These are phyloP conservation scores for Thyridium curvatum DNA, from an alignment of 2,329 filamentous ascomycete genomes.

Conservation along the genomic window DNA sequence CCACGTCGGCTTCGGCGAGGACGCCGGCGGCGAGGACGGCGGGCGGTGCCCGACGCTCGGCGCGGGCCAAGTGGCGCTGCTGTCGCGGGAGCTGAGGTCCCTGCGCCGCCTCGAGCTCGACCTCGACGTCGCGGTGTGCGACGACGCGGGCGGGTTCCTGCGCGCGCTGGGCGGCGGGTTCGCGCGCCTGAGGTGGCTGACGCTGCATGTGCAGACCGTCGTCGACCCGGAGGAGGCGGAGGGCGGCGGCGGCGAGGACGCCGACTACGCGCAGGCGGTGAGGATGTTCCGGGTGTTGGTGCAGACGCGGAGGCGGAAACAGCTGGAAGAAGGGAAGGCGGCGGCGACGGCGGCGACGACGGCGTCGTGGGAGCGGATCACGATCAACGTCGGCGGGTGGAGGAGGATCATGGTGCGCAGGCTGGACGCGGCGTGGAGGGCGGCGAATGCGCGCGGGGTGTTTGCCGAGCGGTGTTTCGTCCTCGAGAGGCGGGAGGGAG, in stretches of 20 bases:
- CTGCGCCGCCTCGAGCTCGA: conserved; percentile 39
- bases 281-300: conserved; percentile 25
- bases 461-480: conserved; percentile 43
- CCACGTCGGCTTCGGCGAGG: conserved; percentile 37
- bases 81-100: conserved; percentile 22
- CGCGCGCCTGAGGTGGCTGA: conserved; percentile 29
- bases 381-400: conserved; percentile 44
- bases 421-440: conserved; percentile 31
- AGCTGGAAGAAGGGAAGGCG: conserved; percentile 12
- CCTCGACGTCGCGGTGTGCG: conserved; percentile 31
- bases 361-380: conserved; percentile 30
- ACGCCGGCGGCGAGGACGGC: conserved; percentile 30
- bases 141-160: conserved; percentile 27
- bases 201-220: conserved; percentile 37
- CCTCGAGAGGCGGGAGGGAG: conserved; percentile 19
- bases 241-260: conserved; percentile 20
- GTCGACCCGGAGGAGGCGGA: conserved; percentile 24
- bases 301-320: not conserved
- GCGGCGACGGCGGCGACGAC: conserved; percentile 1
- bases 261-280: conserved; percentile 28
- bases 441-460: conserved; percentile 31
- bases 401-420: conserved; percentile 36
- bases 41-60: conserved; percentile 33
- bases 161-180: conserved; percentile 27
- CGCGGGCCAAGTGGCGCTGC: conserved; percentile 20